phyloP scores from a whole-genome alignment of 257 asterid species.

The Catharanthus roseus region DNA sequence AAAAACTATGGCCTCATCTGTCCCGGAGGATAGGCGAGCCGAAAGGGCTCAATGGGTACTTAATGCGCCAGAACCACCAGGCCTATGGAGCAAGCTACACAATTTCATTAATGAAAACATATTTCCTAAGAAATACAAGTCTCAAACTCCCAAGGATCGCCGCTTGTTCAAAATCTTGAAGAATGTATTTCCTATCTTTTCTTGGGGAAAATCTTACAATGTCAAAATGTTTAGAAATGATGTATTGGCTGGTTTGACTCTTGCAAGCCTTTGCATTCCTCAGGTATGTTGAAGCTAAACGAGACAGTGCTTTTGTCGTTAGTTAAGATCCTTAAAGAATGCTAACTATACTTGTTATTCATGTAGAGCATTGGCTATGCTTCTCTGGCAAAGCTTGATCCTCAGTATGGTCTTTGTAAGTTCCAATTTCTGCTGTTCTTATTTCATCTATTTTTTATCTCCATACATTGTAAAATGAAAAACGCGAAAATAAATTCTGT shows the following conservation, averaged over 20 bases:
- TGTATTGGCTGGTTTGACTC: conserved; percentile 38
- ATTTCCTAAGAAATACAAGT: conserved; percentile 7
- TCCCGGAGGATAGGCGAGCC: conserved; percentile 2
- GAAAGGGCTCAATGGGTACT: conserved; percentile 25
- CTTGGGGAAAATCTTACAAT: conserved; percentile 29
- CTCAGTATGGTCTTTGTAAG: conserved; percentile 48
- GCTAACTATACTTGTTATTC: neutral
- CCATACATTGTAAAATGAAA: neutral
- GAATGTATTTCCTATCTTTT: conserved; percentile 28
- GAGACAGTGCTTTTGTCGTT: neutral
- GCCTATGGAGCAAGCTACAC: conserved; percentile 10
- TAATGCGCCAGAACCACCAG: conserved; percentile 35
- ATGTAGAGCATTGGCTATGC: conserved; percentile 39
- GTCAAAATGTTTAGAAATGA: conserved; percentile 27
- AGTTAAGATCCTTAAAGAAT: too few relatives aligned
- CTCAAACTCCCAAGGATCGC: conserved; percentile 7
- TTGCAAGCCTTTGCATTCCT: conserved; percentile 48
- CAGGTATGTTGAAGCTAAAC: conserved; percentile 24
- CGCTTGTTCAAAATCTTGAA: conserved; percentile 9
- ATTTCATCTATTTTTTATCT: neutral
- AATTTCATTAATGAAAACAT: conserved; percentile 4
- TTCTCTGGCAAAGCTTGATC: conserved; percentile 38
- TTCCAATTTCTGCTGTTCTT: neutral
- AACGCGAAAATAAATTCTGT: neutral
- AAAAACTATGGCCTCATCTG: conserved; percentile 4